These are phyloP conservation scores for Kluyveromyces aestuarii DNA, from an alignment of 805 yeast genomes.

Conservation along the genomic window DNA sequence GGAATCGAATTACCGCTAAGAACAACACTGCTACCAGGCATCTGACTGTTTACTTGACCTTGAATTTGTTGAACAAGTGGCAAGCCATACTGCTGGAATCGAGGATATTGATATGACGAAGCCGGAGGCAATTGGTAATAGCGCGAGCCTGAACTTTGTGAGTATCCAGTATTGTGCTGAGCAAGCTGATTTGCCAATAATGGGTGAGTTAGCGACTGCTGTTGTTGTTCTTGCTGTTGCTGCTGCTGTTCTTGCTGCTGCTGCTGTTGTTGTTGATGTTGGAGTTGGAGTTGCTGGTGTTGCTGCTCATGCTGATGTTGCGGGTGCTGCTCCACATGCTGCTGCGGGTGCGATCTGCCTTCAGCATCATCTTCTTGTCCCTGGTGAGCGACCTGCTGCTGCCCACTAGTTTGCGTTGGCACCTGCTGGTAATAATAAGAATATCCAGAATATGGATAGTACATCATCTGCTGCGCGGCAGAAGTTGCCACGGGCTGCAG, in stretches of 20 bases:
- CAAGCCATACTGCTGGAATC: slow-evolving; percentile 1
- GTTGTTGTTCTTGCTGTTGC: neutral
- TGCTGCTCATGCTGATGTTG: neutral
- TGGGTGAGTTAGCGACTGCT: neutral
- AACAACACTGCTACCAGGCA: neutral
- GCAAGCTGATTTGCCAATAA: neutral
- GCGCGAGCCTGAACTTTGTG: neutral
- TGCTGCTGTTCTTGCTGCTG: neutral
- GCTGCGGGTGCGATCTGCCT: neutral
- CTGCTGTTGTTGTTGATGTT: neutral
- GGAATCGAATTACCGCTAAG: neutral
- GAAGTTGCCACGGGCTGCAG: slow-evolving; percentile 1
- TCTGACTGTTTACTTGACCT: neutral
- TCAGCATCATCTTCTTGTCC: neutral
- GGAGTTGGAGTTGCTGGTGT: neutral
- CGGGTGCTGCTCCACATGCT: neutral
- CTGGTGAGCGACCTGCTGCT: neutral
- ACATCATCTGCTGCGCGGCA: slow-evolving; percentile 1
- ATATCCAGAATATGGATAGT: slow-evolving; percentile 3
- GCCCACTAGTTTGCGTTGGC: neutral
- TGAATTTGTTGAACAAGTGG: neutral
- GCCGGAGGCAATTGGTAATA: slow-evolving; percentile 2
- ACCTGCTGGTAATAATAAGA: slow-evolving; percentile 1
- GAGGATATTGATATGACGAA: neutral
- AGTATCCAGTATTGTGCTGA: neutral